These are phyloP conservation scores for Plasmodium billcollinsi DNA, from an alignment of 169 alveolate species.

Conservation along the genomic window DNA sequence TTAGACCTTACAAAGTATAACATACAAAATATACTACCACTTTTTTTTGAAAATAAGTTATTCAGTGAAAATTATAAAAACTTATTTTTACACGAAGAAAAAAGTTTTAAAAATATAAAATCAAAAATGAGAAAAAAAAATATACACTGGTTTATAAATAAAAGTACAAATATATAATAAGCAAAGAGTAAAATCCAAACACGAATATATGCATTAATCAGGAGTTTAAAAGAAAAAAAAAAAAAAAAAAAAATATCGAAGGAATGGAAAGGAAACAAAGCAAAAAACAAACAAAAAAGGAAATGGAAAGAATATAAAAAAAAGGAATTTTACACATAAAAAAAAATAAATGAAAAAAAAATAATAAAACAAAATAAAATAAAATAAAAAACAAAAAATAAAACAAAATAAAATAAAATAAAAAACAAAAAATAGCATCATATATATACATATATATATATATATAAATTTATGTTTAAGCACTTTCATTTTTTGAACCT, in stretches of 20 bases:
- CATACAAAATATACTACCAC: constrained; percentile 45
- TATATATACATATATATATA: not conserved
- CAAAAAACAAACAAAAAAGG: not conserved
- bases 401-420: not conserved
- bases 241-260: not conserved
- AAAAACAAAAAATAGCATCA: constrained; percentile 1
- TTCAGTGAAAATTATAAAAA: constrained; percentile 68
- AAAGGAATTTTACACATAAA: constrained; percentile 5
- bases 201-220: not conserved
- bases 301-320: not conserved
- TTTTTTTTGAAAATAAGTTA: constrained; percentile 50
- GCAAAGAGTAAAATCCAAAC: not conserved
- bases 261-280: not conserved
- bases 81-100: constrained; percentile 42
- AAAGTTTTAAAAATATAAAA: constrained; percentile 47
- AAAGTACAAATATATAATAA: constrained; percentile 24
- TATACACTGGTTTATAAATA: constrained; percentile 51
- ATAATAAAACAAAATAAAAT: too few relatives aligned
- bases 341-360: not conserved
- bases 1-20: constrained; percentile 47
- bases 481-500: constrained; percentile 43
- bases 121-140: constrained; percentile 50
- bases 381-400: not conserved
- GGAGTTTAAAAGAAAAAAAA: not conserved
- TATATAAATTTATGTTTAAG: too few relatives aligned